Conservation (phyloP, 2,329 filamentous ascomycete species). For the Endothia cerciana region DNA sequence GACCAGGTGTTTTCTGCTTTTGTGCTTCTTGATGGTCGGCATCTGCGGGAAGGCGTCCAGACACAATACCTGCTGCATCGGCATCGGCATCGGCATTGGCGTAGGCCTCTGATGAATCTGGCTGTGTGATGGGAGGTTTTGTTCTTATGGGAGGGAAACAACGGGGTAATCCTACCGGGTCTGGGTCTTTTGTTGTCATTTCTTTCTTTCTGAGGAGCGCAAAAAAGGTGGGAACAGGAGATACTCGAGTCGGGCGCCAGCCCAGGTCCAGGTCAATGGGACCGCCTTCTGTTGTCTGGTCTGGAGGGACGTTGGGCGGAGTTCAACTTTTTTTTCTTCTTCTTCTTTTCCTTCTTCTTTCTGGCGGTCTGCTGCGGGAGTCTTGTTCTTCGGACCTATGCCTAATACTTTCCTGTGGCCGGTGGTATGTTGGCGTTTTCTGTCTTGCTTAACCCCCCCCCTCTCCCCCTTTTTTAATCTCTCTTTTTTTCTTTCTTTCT, state of each 20-base stretch:
- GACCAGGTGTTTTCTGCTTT: conserved; percentile 28
- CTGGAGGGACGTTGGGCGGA: conserved; percentile 26
- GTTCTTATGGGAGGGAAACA: conserved; percentile 1
- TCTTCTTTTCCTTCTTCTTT: conserved; percentile 19
- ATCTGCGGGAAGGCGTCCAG: conserved; percentile 29
- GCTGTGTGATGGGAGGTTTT: conserved; percentile 25
- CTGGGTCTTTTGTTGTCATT: not conserved
- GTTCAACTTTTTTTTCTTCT: conserved; percentile 26
- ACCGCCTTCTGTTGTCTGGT: conserved; percentile 22
- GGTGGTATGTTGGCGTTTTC: conserved; percentile 15
- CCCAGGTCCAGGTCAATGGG: conserved; percentile 22
- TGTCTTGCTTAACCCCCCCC: conserved; percentile 6
- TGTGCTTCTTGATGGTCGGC: conserved; percentile 26
- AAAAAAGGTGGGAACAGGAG: conserved; percentile 20
- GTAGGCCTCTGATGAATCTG: conserved; percentile 26
- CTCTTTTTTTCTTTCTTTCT: conserved; percentile 4
- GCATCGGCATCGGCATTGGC: conserved; percentile 30
- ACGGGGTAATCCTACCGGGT: not conserved
- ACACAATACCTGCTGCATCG: conserved; percentile 31
- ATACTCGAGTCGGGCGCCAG: conserved; percentile 28
- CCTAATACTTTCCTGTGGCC: conserved; percentile 20
- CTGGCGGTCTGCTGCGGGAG: conserved; percentile 15
- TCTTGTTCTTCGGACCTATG: not conserved
- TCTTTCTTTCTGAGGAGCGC: conserved; percentile 5
- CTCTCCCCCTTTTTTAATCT: too few species aligned